A percentile compares a stretch with the other conserved stretches of the same genome.
These are phyloP conservation scores for Scedosporium apiospermum DNA, from an alignment of 2,329 filamentous ascomycete species.

Conservation along the genomic window DNA sequence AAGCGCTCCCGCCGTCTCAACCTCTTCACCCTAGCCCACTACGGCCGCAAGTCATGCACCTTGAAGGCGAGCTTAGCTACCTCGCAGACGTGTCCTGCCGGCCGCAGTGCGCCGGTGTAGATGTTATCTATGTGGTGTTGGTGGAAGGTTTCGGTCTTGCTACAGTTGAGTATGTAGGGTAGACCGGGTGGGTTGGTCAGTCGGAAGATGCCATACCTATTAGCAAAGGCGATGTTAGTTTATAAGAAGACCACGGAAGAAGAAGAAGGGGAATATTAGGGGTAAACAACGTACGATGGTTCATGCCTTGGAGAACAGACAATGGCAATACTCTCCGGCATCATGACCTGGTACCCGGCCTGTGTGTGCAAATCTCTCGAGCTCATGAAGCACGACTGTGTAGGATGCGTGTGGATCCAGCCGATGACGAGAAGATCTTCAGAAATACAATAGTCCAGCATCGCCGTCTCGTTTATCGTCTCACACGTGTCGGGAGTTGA, in stretches of 20 bases:
- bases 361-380: conserved; percentile 90
- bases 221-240: conserved; percentile 2
- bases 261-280: not conserved
- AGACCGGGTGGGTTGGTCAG: conserved; percentile 89
- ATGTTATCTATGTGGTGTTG: conserved; percentile 58
- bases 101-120: conserved; percentile 65
- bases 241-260: not conserved
- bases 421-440: conserved; percentile 80
- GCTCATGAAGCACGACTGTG: conserved; percentile 96
- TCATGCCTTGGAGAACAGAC: conserved; percentile 81
- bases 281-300: conserved; percentile 52
- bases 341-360: conserved; percentile 89
- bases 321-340: conserved; percentile 92
- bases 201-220: conserved; percentile 84
- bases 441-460: conserved; percentile 83
- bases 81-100: conserved; percentile 61
- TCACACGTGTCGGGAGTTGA: conserved; percentile 91
- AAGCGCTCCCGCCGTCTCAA: not conserved
- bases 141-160: conserved; percentile 73
- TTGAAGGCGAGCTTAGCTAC: conserved; percentile 53
- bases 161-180: conserved; percentile 73
- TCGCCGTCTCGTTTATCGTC: conserved; percentile 72
- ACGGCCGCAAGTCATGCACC: conserved; percentile 43
- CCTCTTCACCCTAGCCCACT: conserved; percentile 2
- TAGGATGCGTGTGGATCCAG: conserved; percentile 98